phyloP scores from a whole-genome alignment of 225 moss, liverwort and hornwort genomes.

The Physcomitrellopsis africana region DNA sequence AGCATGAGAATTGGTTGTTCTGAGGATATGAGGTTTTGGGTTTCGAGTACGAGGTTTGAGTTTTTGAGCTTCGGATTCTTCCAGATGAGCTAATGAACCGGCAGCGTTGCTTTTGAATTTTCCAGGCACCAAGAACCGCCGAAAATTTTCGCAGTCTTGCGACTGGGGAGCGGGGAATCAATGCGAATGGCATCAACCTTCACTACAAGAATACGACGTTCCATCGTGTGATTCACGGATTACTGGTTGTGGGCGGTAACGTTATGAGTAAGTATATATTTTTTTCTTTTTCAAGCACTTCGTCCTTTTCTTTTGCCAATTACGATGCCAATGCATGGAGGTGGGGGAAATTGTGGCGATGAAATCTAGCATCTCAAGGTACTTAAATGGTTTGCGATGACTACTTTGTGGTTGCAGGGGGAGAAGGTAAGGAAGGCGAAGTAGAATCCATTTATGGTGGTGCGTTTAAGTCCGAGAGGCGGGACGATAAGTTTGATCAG shows the following conservation, averaged over 20 bases:
- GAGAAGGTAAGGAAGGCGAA: conserved; percentile 60
- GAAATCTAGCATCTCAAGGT: no score
- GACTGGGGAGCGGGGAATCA: conserved; percentile 69
- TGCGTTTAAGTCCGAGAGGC: conserved; percentile 57
- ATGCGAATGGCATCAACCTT: conserved; percentile 55
- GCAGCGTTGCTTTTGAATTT: background rate
- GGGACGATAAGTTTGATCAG: conserved; percentile 63
- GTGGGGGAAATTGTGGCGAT: background rate
- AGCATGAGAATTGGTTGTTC: background rate
- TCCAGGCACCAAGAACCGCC: conserved; percentile 71
- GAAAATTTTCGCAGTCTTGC: conserved; percentile 76
- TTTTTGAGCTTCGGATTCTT: no score
- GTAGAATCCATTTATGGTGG: conserved; percentile 70
- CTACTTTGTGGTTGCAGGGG: conserved; percentile 43
- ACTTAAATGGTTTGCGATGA: background rate
- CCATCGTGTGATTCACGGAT: conserved; percentile 70
- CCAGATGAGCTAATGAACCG: background rate
- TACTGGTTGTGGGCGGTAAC: conserved; percentile 75
- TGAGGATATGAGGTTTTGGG: conserved; percentile 15
- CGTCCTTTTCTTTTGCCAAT: background rate
- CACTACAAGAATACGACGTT: conserved; percentile 77
- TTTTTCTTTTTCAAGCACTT: background rate
- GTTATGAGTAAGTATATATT: conserved; percentile 49
- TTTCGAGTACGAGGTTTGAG: background rate
- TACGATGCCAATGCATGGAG: background rate